phyloP scores from a whole-genome alignment of 2,329 filamentous ascomycete genomes.

The Colletotrichum euphorbiae region DNA sequence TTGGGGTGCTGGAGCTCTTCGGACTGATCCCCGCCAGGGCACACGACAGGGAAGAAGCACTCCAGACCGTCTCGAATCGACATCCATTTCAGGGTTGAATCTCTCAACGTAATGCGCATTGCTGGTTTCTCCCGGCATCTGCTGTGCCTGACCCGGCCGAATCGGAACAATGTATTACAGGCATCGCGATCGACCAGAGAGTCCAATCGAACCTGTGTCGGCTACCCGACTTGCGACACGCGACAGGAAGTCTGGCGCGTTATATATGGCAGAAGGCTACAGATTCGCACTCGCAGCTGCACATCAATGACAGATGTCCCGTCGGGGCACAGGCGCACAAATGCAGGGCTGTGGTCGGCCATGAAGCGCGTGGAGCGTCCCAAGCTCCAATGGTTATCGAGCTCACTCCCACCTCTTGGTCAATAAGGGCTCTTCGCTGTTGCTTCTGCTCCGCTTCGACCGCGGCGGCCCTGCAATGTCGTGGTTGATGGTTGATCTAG shows the following conservation, averaged over 20 bases:
- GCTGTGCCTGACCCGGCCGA: slow-evolving; percentile 22
- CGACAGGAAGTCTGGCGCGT: slow-evolving; percentile 18
- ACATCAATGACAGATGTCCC: slow-evolving; percentile 26
- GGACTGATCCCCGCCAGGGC: slow-evolving; percentile 26
- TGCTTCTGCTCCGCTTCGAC: slow-evolving; percentile 9
- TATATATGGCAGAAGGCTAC: not conserved
- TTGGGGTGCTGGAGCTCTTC: slow-evolving; percentile 26
- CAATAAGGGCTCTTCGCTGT: slow-evolving; percentile 23
- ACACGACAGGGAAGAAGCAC: slow-evolving; percentile 35
- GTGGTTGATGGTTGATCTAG: slow-evolving; percentile 7
- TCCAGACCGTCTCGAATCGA: slow-evolving; percentile 35
- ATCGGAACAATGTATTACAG: slow-evolving; percentile 17
- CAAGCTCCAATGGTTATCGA: slow-evolving; percentile 28
- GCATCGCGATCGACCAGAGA: slow-evolving; percentile 10
- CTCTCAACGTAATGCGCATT: slow-evolving; percentile 34
- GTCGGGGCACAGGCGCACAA: slow-evolving; percentile 15
- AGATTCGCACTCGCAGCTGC: slow-evolving; percentile 35
- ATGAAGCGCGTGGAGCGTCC: slow-evolving; percentile 27
- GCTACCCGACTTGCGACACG: slow-evolving; percentile 23
- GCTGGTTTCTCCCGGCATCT: slow-evolving; percentile 30
- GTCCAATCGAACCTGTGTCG: slow-evolving; percentile 5
- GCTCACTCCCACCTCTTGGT: slow-evolving; percentile 17
- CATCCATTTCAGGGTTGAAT: slow-evolving; percentile 35
- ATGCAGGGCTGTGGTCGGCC: slow-evolving; percentile 18
- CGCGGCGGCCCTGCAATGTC: slow-evolving; percentile 16